Conservation (phyloP, 31 red algal species). For the Porphyra umbilicalis region DNA sequence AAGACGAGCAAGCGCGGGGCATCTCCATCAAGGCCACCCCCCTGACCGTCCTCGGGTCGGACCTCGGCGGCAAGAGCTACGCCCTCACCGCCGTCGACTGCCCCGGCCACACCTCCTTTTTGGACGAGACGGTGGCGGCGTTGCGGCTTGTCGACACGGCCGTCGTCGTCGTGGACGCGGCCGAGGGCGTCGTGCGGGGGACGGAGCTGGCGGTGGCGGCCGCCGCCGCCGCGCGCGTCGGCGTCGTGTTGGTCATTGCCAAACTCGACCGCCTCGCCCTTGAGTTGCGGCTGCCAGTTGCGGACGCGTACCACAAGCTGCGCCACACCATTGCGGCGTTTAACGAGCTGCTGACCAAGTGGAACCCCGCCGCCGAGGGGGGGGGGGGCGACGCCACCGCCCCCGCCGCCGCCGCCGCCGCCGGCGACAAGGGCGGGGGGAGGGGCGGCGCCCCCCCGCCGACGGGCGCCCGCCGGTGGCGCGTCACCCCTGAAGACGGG, state of each 20-base stretch:
- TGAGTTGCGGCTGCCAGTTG: conserved; percentile 77
- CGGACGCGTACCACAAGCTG: conserved; percentile 90
- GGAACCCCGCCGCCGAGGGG: background rate
- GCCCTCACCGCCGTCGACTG: conserved; percentile 72
- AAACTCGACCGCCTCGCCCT: conserved; percentile 89
- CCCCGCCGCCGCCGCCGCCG: background rate
- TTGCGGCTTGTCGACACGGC: conserved; percentile 71
- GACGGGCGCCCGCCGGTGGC: background rate
- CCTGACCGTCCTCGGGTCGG: conserved; percentile 44
- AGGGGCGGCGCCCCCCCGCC: background rate
- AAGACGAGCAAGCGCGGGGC: conserved; percentile 53
- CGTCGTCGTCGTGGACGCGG: conserved; percentile 84
- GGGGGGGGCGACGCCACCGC: background rate
- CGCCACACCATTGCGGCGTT: conserved; percentile 58
- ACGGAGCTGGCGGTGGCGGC: conserved; percentile 60
- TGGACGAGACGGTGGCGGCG: conserved; percentile 74
- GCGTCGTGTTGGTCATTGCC: conserved; percentile 75
- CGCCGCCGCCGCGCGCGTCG: conserved; percentile 33
- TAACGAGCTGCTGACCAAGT: conserved; percentile 45
- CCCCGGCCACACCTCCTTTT: conserved; percentile 88
- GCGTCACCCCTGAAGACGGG: conserved; percentile 27
- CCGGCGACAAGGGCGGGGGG: background rate
- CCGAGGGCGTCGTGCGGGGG: conserved; percentile 83
- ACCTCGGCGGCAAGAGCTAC: conserved; percentile 44
- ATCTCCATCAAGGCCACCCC: conserved; percentile 62